Conservation (phyloP, 352 stramenopile species). For the Halophytophthora polymorphica region DNA sequence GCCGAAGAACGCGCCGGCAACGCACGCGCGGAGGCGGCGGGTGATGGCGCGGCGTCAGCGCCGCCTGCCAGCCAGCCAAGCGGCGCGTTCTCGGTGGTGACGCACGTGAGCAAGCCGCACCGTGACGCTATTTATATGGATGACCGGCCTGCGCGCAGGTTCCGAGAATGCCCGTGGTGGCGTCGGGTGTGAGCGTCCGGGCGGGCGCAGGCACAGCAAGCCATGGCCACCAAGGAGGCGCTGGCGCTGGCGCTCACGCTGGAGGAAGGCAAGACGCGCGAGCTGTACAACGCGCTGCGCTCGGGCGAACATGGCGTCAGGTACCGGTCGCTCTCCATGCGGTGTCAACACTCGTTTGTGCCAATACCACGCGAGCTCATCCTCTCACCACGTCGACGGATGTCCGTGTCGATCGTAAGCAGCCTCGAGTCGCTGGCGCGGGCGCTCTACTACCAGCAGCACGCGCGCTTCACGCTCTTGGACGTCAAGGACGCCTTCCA, state of each 20-base stretch:
- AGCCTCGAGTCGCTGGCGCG: conserved; percentile 42
- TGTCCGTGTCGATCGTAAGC: background rate
- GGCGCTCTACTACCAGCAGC: conserved; percentile 65
- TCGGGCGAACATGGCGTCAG: conserved; percentile 51
- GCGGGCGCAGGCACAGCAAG: too few relatives aligned
- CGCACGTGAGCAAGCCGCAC: too few relatives aligned
- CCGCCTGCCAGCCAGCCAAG: background rate
- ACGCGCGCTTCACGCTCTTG: conserved; percentile 56
- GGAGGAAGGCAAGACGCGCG: conserved; percentile 38
- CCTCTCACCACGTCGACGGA: background rate
- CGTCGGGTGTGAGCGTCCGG: too few relatives aligned
- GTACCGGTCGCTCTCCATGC: conserved; percentile 8
- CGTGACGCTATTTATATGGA: conserved; percentile 23
- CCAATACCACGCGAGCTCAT: conserved; percentile 10
- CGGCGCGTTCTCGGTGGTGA: too few relatives aligned
- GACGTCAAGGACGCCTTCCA: conserved; percentile 63
- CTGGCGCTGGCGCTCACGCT: conserved; percentile 12
- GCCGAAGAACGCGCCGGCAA: background rate
- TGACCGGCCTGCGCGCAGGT: background rate
- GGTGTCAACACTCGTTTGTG: too few relatives aligned
- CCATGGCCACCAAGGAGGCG: conserved; percentile 18
- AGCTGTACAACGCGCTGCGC: conserved; percentile 52
- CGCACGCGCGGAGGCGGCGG: background rate
- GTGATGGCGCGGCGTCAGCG: background rate
- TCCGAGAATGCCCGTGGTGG: too few relatives aligned